phyloP scores from a whole-genome alignment of 305 asterid species.

The Rubia balearica region DNA sequence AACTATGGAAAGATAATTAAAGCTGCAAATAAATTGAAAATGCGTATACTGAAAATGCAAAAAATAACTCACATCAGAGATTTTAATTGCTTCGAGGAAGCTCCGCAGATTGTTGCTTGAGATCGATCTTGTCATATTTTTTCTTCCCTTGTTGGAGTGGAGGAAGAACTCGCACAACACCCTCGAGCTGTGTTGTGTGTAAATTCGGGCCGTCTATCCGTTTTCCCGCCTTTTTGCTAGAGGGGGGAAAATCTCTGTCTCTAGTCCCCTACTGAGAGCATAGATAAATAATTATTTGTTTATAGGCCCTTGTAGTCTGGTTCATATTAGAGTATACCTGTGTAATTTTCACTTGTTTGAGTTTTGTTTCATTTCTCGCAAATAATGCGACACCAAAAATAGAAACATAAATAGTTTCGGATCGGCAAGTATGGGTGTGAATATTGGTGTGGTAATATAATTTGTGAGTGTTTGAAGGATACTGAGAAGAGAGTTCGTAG shows the following conservation, averaged over 20 bases:
- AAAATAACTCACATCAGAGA: conserved; percentile 57
- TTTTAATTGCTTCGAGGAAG: conserved; percentile 54
- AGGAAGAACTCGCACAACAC: conserved; percentile 2
- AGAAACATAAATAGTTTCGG: no score
- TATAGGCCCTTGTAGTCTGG: neutral
- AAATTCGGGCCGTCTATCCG: neutral
- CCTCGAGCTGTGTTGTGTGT: neutral
- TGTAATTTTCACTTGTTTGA: no score
- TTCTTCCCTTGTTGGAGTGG: conserved; percentile 13
- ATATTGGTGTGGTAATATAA: no score
- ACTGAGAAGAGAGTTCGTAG: no score
- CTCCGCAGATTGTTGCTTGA: conserved; percentile 35
- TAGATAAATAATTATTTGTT: neutral
- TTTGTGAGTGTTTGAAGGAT: no score
- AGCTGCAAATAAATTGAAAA: conserved; percentile 6
- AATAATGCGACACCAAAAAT: no score
- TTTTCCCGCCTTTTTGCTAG: conserved; percentile 41
- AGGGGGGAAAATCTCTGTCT: neutral
- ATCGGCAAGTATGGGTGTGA: no score
- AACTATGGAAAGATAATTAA: neutral
- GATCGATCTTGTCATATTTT: conserved; percentile 36
- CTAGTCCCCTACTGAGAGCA: no score
- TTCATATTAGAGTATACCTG: neutral
- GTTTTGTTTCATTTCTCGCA: no score
- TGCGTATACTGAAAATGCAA: conserved; percentile 11